Conservation (phyloP, 345 rosid species). For the Gossypium herbaceum region DNA sequence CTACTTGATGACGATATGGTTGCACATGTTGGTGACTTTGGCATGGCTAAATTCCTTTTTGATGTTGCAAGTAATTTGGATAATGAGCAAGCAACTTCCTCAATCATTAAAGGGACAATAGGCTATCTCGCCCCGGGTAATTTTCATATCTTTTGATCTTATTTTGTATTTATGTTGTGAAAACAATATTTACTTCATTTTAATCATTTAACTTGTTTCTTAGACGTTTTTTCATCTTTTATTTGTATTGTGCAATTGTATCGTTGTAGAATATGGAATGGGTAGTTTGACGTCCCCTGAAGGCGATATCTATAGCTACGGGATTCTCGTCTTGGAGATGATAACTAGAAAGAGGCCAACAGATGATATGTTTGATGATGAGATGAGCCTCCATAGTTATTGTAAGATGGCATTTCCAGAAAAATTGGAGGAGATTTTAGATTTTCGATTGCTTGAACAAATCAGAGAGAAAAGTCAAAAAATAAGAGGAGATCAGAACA, state of each 20-base stretch:
- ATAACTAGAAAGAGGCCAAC: constrained; percentile 15
- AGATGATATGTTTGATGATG: neutral
- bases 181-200: neutral
- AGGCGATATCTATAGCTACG: constrained; percentile 1
- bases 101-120: constrained; percentile 14
- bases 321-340: constrained; percentile 15
- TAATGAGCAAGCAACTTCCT: neutral
- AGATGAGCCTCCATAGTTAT: neutral
- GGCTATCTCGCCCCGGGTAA: constrained; percentile 26
- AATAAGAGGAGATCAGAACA: neutral
- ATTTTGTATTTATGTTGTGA: no score
- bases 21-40: constrained; percentile 27
- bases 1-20: constrained; percentile 26
- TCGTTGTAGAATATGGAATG: constrained; percentile 1
- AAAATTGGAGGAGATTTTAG: neutral
- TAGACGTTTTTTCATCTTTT: no score
- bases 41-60: constrained; percentile 23
- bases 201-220: neutral
- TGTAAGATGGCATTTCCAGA: neutral
- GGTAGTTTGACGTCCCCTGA: neutral
- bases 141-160: neutral
- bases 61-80: neutral
- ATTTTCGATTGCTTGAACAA: neutral
- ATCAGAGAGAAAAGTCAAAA: neutral
- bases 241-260: neutral